Evolutionary conservation across 805 yeast genomes (phyloP), one percentile per base, ranked within the genome.

Genomic region (Lipomyces chichibuensis): DNA sequence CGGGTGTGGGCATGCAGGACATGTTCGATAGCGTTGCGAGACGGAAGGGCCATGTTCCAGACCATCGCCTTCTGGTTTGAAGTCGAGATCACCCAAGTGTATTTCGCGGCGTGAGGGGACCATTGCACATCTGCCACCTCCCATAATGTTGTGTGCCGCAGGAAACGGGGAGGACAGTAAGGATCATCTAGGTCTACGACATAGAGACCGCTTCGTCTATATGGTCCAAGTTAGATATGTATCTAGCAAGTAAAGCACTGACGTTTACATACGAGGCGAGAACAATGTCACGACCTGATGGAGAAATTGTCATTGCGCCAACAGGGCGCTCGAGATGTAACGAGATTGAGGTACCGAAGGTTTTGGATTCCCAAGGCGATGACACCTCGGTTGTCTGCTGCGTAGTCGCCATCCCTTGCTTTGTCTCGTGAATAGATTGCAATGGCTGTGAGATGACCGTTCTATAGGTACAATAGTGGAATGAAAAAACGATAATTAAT

Each of bases 121-220:
- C 99, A 95, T 77, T 95, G 98, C 1, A 94, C 98, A 76, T 94
- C 98, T 0, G 99, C 97, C 2, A 95, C 99, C 77, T 95, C 98
- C 98, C 98, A 95, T 0, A 96, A 87, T 0, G 98, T 94, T 46
- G 87, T 83, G 75, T 95, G 97, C 64, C 88, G 96, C 17, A 95
- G 84, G 93, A 96, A 92, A 66, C 99, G 81, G 0, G 99, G 99
- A 0, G 96, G 92, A 0, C 94, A 86, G 78, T 91, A 94, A 0
- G 98, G 99, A 76, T 95, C 97, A 74, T 94, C 97, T 54, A 95
- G 78, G 78, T 95, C 98, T n/a, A 94, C 88, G 51, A 95, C 87
- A 76, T 88, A 90, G 14, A 95, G 81, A 0, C 99, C 99, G 64
- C 88, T 83, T 33, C 91, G 83, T 3, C 67, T 64, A 33, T n/a